phyloP scores from a whole-genome alignment of 2,329 filamentous ascomycete species.

The Microcyclospora pomicola region DNA sequence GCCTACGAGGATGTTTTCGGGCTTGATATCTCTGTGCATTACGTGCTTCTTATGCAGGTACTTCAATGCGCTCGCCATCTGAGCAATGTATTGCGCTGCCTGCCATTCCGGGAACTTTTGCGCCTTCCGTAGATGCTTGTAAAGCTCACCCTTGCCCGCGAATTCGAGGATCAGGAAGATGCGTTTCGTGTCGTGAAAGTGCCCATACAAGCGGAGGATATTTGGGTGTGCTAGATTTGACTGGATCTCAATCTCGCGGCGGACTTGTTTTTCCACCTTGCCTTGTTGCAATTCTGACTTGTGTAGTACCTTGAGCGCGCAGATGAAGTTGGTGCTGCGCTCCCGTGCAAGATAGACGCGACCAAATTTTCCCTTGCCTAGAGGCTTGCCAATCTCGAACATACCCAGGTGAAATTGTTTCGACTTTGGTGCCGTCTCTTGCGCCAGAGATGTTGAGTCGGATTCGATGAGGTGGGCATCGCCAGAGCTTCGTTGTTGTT shows the following conservation, averaged over 20 bases:
- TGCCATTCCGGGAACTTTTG: constrained; percentile 74
- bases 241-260: constrained; percentile 81
- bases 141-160: constrained; percentile 72
- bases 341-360: constrained; percentile 76
- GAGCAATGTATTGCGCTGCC: constrained; percentile 73
- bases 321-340: constrained; percentile 65
- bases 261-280: constrained; percentile 73
- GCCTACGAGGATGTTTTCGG: constrained; percentile 89
- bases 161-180: constrained; percentile 82
- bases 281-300: constrained; percentile 70
- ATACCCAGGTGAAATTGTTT: constrained; percentile 60
- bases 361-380: constrained; percentile 80
- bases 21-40: constrained; percentile 95
- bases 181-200: constrained; percentile 80
- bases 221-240: constrained; percentile 77
- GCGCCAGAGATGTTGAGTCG: constrained; percentile 28
- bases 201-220: constrained; percentile 68
- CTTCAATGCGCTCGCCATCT: constrained; percentile 78
- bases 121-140: constrained; percentile 71
- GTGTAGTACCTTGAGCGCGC: constrained; percentile 74
- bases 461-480: constrained; percentile 20
- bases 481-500: constrained; percentile 28
- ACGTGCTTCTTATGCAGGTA: constrained; percentile 96
- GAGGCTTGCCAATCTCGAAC: constrained; percentile 81
- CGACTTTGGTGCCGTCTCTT: constrained; percentile 13